Evolutionary conservation across 1,139 yeast genomes (phyloP).

Genomic region (Starmera stellimalicola): DNA sequence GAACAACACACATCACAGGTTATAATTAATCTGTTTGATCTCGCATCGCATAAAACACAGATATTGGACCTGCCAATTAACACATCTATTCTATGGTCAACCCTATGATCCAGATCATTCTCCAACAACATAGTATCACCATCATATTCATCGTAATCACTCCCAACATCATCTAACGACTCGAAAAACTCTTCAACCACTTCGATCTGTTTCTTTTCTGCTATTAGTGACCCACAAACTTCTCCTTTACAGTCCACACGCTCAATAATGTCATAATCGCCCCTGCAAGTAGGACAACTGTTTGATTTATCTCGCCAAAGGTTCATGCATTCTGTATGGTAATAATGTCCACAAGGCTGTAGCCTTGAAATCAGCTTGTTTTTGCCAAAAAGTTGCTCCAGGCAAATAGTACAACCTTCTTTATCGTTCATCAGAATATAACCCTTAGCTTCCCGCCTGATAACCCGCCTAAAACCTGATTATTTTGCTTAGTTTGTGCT

Average conservation of each 20-base stretch:
- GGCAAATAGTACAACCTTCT: conserved; percentile 42
- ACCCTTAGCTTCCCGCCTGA: no score
- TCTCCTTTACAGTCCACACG: conserved; percentile 5
- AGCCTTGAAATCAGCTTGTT: conserved; percentile 27
- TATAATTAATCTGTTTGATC: conserved; percentile 8
- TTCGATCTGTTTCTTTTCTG: conserved; percentile 26
- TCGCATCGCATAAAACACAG: conserved; percentile 17
- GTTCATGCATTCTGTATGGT: conserved; percentile 37
- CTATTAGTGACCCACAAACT: conserved; percentile 20
- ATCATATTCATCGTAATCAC: conserved; percentile 7
- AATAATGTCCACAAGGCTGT: conserved; percentile 32
- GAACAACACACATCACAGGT: conserved; percentile 17
- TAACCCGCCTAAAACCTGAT: no score
- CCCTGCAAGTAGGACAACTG: conserved; percentile 45
- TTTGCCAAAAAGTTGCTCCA: conserved; percentile 26
- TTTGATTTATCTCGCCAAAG: conserved; percentile 42
- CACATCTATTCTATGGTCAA: conserved; percentile 11
- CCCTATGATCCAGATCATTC: not conserved
- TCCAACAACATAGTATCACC: conserved; percentile 6
- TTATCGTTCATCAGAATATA: conserved; percentile 13
- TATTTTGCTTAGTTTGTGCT: no score
- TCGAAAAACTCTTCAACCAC: conserved; percentile 19
- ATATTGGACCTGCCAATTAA: conserved; percentile 14
- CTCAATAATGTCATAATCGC: conserved; percentile 13
- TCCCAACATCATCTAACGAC: conserved; percentile 11